These are phyloP conservation scores for Bauhinia variegata DNA, from an alignment of 306 rosid genomes.

Conservation along the genomic window DNA sequence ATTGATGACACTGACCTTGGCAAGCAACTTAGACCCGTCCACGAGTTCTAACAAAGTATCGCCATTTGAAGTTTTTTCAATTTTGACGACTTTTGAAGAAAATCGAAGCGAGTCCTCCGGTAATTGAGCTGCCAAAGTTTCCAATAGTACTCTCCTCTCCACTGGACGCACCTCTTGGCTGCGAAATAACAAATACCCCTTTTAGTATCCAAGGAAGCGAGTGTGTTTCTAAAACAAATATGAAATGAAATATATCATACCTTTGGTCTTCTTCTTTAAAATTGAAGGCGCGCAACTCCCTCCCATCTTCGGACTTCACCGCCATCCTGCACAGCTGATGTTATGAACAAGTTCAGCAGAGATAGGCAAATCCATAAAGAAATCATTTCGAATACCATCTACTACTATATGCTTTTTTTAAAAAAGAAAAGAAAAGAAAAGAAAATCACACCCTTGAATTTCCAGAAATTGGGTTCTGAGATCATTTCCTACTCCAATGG, in stretches of 20 bases:
- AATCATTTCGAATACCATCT: no score
- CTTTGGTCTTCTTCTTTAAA: slow-evolving; percentile 85
- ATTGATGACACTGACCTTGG: slow-evolving; percentile 55
- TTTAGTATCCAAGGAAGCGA: not conserved
- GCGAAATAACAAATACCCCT: slow-evolving; percentile 9
- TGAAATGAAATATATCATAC: no score
- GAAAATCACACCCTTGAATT: slow-evolving; percentile 69
- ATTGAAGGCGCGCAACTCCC: slow-evolving; percentile 73
- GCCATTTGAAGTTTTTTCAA: slow-evolving; percentile 53
- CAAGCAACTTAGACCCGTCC: slow-evolving; percentile 67
- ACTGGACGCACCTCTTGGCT: slow-evolving; percentile 95
- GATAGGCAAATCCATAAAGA: not conserved
- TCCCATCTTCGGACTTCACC: slow-evolving; percentile 75
- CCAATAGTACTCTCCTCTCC: slow-evolving; percentile 81
- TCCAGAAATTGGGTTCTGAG: slow-evolving; percentile 78
- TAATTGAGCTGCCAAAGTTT: slow-evolving; percentile 72
- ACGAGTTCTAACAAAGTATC: slow-evolving; percentile 61
- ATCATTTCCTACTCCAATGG: slow-evolving; percentile 77
- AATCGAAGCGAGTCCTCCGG: slow-evolving; percentile 59
- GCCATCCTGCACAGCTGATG: slow-evolving; percentile 87
- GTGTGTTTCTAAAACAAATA: no score
- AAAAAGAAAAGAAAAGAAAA: not conserved
- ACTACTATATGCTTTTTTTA: not conserved
- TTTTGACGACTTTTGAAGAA: slow-evolving; percentile 67
- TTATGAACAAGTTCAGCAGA: slow-evolving; percentile 53